Evolutionary conservation across 345 rosid genomes (phyloP).

Genomic region (Mangifera indica): DNA sequence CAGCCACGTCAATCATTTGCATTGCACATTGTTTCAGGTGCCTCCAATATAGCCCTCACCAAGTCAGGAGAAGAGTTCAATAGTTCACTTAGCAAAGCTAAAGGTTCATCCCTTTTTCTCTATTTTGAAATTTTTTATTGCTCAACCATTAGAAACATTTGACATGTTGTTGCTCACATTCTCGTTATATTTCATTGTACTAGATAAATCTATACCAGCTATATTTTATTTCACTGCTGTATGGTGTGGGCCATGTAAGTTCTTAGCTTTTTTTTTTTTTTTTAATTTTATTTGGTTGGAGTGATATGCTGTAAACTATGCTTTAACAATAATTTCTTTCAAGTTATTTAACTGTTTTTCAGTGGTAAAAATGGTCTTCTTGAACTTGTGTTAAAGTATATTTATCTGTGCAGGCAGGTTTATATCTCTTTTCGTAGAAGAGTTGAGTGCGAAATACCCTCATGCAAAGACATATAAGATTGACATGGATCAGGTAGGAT

Average conservation of each 20-base stretch:
- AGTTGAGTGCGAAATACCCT: conserved; percentile 59
- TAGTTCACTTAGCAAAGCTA: conserved; percentile 42
- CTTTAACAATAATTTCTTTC: neutral
- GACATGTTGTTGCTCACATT: neutral
- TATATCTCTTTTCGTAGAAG: conserved; percentile 56
- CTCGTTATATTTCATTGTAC: conserved; percentile 10
- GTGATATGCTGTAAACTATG: neutral
- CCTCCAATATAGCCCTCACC: conserved; percentile 37
- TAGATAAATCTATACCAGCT: conserved; percentile 60
- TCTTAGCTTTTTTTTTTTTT: neutral
- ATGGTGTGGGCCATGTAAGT: conserved; percentile 94
- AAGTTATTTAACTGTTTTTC: neutral
- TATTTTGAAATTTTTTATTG: neutral
- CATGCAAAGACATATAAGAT: conserved; percentile 62
- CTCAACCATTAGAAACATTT: neutral
- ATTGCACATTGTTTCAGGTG: conserved; percentile 25
- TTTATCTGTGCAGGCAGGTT: conserved; percentile 51
- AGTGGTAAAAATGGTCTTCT: neutral
- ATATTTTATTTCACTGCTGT: conserved; percentile 77
- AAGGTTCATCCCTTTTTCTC: conserved; percentile 32
- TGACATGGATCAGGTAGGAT: conserved; percentile 75
- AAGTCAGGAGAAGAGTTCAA: conserved; percentile 57
- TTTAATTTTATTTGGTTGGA: neutral
- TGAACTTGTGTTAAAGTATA: neutral
- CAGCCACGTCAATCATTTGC: neutral